Percentiles rank a stretch among this genome's conserved stretches.
Evolutionary conservation across 202 grass and related monocot species (phyloP).

Genomic region (Setaria viridis): DNA sequence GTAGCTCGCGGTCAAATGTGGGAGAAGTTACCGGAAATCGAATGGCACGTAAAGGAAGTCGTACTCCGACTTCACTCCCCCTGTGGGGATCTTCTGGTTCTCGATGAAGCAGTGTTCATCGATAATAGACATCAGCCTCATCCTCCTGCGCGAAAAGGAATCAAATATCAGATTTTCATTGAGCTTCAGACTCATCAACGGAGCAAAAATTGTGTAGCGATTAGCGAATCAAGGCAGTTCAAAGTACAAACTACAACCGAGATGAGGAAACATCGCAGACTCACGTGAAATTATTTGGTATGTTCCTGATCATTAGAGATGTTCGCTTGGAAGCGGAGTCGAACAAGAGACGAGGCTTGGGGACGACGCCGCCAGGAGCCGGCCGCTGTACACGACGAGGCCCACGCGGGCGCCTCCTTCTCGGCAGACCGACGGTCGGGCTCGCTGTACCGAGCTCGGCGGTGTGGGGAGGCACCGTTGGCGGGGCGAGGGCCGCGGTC

Average conservation of each 20-base stretch:
- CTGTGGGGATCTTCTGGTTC: conserved; percentile 21
- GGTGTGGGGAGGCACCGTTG: neutral
- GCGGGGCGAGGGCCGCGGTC: neutral
- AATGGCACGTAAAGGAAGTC: conserved; percentile 72
- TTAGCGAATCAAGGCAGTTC: neutral
- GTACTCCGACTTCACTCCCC: conserved; percentile 30
- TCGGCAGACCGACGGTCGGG: too few species aligned
- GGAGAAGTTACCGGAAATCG: conserved; percentile 50
- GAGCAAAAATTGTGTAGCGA: neutral
- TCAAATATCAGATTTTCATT: neutral
- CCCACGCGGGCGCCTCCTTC: too few species aligned
- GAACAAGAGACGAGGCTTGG: neutral
- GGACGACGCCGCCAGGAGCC: neutral
- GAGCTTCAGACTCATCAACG: neutral
- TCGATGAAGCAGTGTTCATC: conserved; percentile 52
- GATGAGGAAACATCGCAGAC: neutral
- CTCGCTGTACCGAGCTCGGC: neutral
- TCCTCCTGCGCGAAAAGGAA: conserved; percentile 13
- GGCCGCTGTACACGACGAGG: neutral
- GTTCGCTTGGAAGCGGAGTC: neutral
- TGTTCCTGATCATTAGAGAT: conserved; percentile 44
- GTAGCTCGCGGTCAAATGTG: too few species aligned
- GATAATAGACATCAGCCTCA: conserved; percentile 38
- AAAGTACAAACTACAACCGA: neutral
- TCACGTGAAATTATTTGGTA: conserved; percentile 49